Evolutionary conservation across 164 flowering plant species (phyloP).

Genomic region (Umbellularia californica): DNA sequence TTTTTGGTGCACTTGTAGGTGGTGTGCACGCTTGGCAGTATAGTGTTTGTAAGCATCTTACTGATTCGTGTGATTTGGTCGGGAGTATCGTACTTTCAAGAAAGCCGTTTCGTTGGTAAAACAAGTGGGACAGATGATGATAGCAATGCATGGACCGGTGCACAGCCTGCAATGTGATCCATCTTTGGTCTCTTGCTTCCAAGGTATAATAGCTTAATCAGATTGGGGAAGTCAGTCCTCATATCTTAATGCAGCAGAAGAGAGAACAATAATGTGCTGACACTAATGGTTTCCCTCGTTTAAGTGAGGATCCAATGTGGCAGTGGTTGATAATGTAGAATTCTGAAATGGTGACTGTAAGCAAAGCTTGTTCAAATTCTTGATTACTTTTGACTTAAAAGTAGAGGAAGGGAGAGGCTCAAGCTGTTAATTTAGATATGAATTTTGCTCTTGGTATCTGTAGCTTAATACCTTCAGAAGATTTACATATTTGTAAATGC

Average conservation of each 20-base stretch:
- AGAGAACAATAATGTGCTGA: background rate
- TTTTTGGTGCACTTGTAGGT: slow-evolving; percentile 36
- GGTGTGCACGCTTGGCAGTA: slow-evolving; percentile 73
- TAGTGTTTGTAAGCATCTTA: slow-evolving; percentile 72
- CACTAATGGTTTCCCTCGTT: background rate
- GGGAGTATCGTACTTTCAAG: slow-evolving; percentile 58
- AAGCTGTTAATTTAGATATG: too few relatives aligned
- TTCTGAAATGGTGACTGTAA: background rate
- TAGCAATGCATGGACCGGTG: slow-evolving; percentile 44
- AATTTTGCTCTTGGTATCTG: too few relatives aligned
- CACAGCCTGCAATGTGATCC: slow-evolving; percentile 50
- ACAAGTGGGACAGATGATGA: slow-evolving; percentile 34
- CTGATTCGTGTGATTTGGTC: slow-evolving; percentile 74
- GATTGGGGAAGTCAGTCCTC: background rate
- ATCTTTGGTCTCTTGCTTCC: background rate
- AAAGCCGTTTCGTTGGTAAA: slow-evolving; percentile 31
- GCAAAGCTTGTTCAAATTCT: background rate
- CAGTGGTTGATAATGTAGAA: background rate
- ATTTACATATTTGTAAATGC: too few relatives aligned
- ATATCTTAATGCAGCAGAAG: background rate
- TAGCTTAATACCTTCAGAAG: too few relatives aligned
- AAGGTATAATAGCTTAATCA: background rate
- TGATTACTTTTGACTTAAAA: too few relatives aligned
- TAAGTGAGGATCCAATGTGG: background rate
- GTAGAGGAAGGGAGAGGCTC: too few relatives aligned